Conservation (phyloP, 805 yeast genomes). For the Barnettozyma siamensis region DNA sequence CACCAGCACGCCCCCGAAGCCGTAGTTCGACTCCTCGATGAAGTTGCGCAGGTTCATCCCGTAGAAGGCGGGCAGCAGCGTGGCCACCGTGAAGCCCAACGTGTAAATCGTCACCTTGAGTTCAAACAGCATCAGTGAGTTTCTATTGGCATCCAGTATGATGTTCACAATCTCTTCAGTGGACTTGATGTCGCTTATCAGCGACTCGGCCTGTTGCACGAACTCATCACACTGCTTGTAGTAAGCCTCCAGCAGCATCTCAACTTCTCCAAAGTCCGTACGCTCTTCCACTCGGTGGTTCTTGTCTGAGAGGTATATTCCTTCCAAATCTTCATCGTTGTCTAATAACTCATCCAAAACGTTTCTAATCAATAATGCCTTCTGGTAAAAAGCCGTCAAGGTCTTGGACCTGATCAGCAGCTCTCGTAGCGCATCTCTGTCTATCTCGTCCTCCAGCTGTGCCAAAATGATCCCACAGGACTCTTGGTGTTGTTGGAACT, state of each 20-base stretch:
- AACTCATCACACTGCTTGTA: slow-evolving; percentile 90
- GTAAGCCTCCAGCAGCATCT: slow-evolving; percentile 82
- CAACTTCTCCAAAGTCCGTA: slow-evolving; percentile 63
- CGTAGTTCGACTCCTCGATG: slow-evolving; percentile 60
- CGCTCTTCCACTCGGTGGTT: slow-evolving; percentile 14
- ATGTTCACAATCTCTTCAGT: slow-evolving; percentile 93
- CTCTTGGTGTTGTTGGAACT: slow-evolving; percentile 51
- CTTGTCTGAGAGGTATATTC: slow-evolving; percentile 63
- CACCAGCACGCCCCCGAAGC: slow-evolving; percentile 54
- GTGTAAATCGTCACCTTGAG: slow-evolving; percentile 79
- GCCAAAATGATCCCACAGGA: slow-evolving; percentile 58
- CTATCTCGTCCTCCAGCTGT: slow-evolving; percentile 74
- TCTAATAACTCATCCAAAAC: slow-evolving; percentile 81
- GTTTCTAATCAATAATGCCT: slow-evolving; percentile 66
- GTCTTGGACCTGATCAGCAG: slow-evolving; percentile 68
- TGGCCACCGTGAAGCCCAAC: slow-evolving; percentile 78
- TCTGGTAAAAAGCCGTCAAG: slow-evolving; percentile 68
- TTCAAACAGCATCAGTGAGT: slow-evolving; percentile 82
- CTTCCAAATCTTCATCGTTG: slow-evolving; percentile 77
- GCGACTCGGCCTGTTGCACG: slow-evolving; percentile 83
- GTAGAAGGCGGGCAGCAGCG: slow-evolving; percentile 79
- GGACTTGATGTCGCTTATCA: slow-evolving; percentile 76
- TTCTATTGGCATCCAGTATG: slow-evolving; percentile 85
- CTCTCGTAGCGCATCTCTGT: slow-evolving; percentile 67
- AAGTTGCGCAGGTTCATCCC: slow-evolving; percentile 83